Percentiles rank a stretch among this genome's conserved stretches.
Conservation (phyloP, 495 filamentous ascomycete genomes). For the Lasiosphaeriaceae sp. region DNA sequence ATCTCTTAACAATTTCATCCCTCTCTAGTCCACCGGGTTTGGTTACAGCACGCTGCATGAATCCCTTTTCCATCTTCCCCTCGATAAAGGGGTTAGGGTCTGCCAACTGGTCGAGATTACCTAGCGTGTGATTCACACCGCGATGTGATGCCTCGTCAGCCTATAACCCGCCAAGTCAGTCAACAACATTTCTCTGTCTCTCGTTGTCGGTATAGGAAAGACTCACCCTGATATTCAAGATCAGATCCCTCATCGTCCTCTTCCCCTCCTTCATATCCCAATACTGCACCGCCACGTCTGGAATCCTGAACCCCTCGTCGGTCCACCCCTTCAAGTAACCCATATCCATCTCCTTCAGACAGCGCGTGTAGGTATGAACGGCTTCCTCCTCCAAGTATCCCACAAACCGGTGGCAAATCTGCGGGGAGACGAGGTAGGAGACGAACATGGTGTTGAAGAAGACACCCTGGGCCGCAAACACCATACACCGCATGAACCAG, state of each 20-base stretch:
- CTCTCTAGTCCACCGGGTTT: too few relatives aligned
- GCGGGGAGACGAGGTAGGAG: slow-evolving; percentile 81
- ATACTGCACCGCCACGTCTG: slow-evolving; percentile 83
- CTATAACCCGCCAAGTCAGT: too few relatives aligned
- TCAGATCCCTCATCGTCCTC: slow-evolving; percentile 77
- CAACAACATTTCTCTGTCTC: too few relatives aligned
- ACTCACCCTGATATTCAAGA: slow-evolving; percentile 69
- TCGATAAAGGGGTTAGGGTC: slow-evolving; percentile 87
- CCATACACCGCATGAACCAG: slow-evolving; percentile 82
- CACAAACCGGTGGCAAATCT: slow-evolving; percentile 91
- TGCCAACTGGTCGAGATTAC: slow-evolving; percentile 71
- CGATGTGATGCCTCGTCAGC: slow-evolving; percentile 88
- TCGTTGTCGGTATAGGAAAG: too few relatives aligned
- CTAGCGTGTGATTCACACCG: slow-evolving; percentile 91
- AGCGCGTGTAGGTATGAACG: slow-evolving; percentile 88
- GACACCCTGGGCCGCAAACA: slow-evolving; percentile 75
- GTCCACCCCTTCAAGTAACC: slow-evolving; percentile 80
- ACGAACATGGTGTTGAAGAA: slow-evolving; percentile 96
- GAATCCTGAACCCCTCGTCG: slow-evolving; percentile 62
- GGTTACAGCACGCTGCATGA: too few relatives aligned
- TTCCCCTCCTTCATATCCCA: slow-evolving; percentile 88
- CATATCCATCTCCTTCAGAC: slow-evolving; percentile 77
- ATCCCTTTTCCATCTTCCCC: too few relatives aligned
- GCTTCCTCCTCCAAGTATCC: slow-evolving; percentile 97
- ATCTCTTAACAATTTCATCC: too few relatives aligned